Evolutionary conservation across 1,284 basidiomycete species (phyloP).

Genomic region (Puccinia triticina): DNA sequence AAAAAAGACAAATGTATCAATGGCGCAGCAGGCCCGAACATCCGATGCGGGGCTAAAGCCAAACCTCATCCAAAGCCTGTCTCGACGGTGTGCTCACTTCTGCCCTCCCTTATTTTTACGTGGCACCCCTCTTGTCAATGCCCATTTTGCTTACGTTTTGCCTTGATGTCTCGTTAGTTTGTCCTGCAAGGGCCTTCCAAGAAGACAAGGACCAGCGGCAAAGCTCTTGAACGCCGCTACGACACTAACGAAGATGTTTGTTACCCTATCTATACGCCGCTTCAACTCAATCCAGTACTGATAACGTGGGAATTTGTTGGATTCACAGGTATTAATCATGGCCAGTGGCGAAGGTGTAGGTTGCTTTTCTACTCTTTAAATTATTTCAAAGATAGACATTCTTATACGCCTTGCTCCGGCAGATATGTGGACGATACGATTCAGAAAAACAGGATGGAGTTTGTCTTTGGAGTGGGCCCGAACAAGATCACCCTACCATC

Average conservation of each 20-base stretch:
- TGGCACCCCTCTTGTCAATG: too few species aligned
- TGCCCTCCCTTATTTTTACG: not conserved
- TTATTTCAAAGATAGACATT: not conserved
- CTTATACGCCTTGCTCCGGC: not conserved
- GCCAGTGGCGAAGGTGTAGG: not conserved
- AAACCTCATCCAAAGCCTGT: not conserved
- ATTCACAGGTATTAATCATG: not conserved
- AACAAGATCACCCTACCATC: not conserved
- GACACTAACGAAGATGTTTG: not conserved
- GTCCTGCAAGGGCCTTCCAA: not conserved
- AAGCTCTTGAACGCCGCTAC: not conserved
- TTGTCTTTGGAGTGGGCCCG: slow-evolving; percentile 23
- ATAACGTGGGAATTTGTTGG: not conserved
- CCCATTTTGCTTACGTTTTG: not conserved
- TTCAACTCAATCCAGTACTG: not conserved
- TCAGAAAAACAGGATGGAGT: slow-evolving; percentile 3
- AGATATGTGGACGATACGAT: slow-evolving; percentile 31
- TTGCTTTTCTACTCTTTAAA: not conserved
- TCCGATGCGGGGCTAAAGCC: not conserved
- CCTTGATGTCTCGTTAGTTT: not conserved
- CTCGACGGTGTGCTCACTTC: not conserved
- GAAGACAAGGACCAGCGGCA: not conserved
- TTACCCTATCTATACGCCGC: not conserved
- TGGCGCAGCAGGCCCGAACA: not conserved
- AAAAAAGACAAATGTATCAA: slow-evolving; percentile 13